Evolutionary conservation across 768 basidiomycete genomes (phyloP), one percentile per base, ranked within the genome.

Genomic region (Leccinellum luteum): DNA sequence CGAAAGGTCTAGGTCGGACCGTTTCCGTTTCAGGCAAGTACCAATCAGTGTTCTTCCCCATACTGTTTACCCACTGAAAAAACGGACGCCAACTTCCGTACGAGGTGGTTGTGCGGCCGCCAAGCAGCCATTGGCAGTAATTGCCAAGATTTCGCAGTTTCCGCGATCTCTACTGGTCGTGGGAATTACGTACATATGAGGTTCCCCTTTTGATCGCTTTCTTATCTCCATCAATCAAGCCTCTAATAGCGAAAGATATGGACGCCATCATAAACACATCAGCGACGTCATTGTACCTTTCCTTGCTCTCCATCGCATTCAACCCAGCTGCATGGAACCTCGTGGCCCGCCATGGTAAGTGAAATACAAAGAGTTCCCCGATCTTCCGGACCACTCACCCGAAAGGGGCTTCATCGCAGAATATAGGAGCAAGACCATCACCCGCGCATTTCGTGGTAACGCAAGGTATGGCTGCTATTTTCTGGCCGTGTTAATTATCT

Each of bases 311-410:
- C 57, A 91, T 96, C 50, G 68, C 84, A 2, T 98, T 98, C 78
- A 98, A 98, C 66, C 96, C 96, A 0, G 85, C 86, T 1, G 94
- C 89, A 57, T 99, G 96, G 96, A 99, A 99, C 73, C 85, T 94
- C 60, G 85, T 95, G 28, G 96, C 96, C 25, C 87, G 86, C 55
- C 93, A 95, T 76, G 94, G 94, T 94, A 60, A 50, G 84, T 75
- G 19, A 21, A 32, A 48, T 43, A 5, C 48, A 31, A 50, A 9
- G 27, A 27, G 17, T 25, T 7, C 14, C 14, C 32, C 14, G 13
- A 13, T 34, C 47, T 15, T 9, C 17, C 35, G 17, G 25, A 25
- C n/a, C 15, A 25, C 44, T 48, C 31, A 49, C n/a, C 14, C 9
- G 14, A 17, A 45, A 5, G 14, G 41, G 43, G 25, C 10, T n/a